Evolutionary conservation across 371 early-diverging fungal genomes (phyloP).

Genomic region (Apophysomyces variabilis): DNA sequence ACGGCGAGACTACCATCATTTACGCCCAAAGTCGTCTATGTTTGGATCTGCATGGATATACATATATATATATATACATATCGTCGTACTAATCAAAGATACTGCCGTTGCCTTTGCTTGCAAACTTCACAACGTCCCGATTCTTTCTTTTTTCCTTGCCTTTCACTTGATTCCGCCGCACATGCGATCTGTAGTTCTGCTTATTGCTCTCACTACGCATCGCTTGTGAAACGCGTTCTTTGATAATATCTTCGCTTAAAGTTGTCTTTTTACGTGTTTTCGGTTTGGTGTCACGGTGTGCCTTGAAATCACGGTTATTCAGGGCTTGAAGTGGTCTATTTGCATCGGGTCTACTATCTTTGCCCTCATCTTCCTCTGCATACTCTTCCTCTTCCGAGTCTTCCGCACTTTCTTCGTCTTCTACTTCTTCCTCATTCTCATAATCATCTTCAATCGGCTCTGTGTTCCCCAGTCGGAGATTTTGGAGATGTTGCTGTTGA

Average conservation of each 20-base stretch:
- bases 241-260: constrained; percentile 56
- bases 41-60: too few relatives aligned
- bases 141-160: constrained; percentile 62
- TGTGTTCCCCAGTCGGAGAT: constrained; percentile 49
- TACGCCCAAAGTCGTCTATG: too few relatives aligned
- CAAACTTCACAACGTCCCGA: constrained; percentile 36
- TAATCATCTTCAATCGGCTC: constrained; percentile 40
- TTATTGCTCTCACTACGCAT: constrained; percentile 43
- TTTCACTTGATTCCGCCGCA: constrained; percentile 56
- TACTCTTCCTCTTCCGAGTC: constrained; percentile 33
- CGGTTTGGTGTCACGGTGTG: constrained; percentile 53
- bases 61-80: too few relatives aligned
- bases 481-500: constrained; percentile 24
- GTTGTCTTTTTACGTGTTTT: constrained; percentile 37
- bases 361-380: constrained; percentile 33
- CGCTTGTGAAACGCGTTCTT: constrained; percentile 61
- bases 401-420: constrained; percentile 34
- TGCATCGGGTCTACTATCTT: constrained; percentile 6
- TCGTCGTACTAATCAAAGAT: constrained; percentile 39
- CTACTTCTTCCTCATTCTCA: constrained; percentile 30
- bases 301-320: constrained; percentile 64
- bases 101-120: constrained; percentile 35
- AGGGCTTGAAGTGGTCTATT: constrained; percentile 34
- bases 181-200: constrained; percentile 34
- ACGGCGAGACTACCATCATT: too few relatives aligned